Base-by-base conservation (phyloP, 75 land plant species). In the Ceratopteris richardii region DNA sequence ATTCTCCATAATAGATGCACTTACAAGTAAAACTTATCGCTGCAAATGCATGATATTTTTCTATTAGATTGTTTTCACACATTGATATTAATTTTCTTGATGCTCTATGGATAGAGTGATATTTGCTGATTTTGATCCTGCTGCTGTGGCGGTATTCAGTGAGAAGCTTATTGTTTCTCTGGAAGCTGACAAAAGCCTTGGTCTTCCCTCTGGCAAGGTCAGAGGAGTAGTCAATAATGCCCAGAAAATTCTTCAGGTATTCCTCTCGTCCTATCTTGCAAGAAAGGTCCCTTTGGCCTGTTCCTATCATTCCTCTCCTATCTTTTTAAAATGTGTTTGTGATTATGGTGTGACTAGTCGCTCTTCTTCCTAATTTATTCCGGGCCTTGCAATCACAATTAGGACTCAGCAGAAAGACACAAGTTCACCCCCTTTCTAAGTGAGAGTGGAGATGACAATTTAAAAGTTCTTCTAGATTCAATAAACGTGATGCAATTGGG, bases 211-310 rank as follows among this genome's bases (percentile, higher is more conserved):
- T 39, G 73, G 74, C 54, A 80, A 88, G 64, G 75, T 88, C 21
- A 77, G 87, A 60, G 82, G 86, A 72, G 79, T 89, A 13, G 76
- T 88, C 11, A 82, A 88, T 37, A 93, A 93, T 79, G 90, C 98
- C 41, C 86, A 75, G 61, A 72, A 77, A 75, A 75, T 88, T 47
- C 51, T 68, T 14, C 70, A 84, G 88, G 97, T 75, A 28, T 27
- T 62, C 46, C 19, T 18, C 12, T 39, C 1, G 43, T 31, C 12
- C 26, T 62, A 25, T 2, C 42, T 25, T 31, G 22, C 12, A 18
- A 47, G 19, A 31, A 37, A 4, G 24, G 29, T 51, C 19, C 6
- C 13, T 50, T 63, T 27, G 9, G 51, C 27, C 31, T 5, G 0
- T 64, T 16, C 37, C 37, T 29, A 21, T 29, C 11, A 50, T 24